These are phyloP conservation scores for Trichopus zeylanicus DNA, from an alignment of 116 monocot genomes.

Conservation along the genomic window DNA sequence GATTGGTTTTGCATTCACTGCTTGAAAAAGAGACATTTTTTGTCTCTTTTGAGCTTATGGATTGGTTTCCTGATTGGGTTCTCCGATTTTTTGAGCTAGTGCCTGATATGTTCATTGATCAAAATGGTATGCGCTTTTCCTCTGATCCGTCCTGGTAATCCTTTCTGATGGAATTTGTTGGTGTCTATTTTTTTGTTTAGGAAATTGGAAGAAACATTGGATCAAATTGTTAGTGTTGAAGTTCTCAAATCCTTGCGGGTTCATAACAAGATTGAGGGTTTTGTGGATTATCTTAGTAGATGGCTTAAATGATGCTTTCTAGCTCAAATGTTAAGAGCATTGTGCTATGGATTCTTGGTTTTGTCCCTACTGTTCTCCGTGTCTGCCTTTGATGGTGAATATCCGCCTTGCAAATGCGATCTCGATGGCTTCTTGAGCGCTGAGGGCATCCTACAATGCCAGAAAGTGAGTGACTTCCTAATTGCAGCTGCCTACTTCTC, in stretches of 20 bases:
- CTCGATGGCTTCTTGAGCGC: constrained; percentile 26
- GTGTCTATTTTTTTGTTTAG: neutral
- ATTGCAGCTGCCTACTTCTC: constrained; percentile 70
- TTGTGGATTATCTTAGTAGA: neutral
- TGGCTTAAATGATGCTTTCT: constrained; percentile 5
- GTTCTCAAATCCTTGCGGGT: neutral
- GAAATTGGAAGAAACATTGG: neutral
- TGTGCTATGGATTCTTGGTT: constrained; percentile 22
- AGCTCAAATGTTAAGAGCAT: constrained; percentile 27
- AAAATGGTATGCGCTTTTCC: neutral
- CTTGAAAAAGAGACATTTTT: too few species aligned
- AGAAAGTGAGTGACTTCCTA: constrained; percentile 51
- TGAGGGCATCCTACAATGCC: constrained; percentile 36
- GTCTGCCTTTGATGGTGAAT: constrained; percentile 19
- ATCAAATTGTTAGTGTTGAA: neutral
- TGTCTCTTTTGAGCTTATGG: neutral
- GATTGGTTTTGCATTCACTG: too few species aligned
- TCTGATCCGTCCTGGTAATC: neutral
- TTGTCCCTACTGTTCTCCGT: constrained; percentile 3
- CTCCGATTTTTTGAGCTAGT: neutral
- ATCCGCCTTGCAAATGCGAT: constrained; percentile 40
- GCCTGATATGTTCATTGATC: neutral
- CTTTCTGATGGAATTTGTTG: neutral
- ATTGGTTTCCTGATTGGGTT: neutral
- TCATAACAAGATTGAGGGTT: neutral